Percentiles rank a stretch among this genome's conserved stretches.
Conservation (phyloP, 371 early-diverging fungal species). For the Haplosporangium sp. region DNA sequence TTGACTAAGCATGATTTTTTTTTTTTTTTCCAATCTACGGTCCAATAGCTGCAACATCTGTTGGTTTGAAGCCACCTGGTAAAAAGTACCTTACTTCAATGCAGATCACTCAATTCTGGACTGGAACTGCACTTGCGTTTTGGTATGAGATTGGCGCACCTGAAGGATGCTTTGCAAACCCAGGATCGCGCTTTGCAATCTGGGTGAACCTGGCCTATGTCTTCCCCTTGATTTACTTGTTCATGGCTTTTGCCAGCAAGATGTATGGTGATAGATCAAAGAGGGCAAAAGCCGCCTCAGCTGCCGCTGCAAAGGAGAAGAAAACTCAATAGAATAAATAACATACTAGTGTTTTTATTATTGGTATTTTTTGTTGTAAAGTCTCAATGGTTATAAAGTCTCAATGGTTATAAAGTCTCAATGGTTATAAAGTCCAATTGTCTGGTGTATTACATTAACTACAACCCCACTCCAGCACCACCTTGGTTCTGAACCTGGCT, state of each 20-base stretch:
- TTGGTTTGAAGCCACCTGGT: constrained; percentile 83
- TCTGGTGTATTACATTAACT: background rate
- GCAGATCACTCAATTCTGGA: constrained; percentile 90
- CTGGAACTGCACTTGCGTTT: constrained; percentile 76
- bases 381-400: background rate
- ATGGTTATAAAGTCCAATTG: background rate
- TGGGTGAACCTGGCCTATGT: constrained; percentile 77
- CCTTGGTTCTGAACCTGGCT: background rate
- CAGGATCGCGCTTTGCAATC: constrained; percentile 74
- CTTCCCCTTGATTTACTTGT: constrained; percentile 83
- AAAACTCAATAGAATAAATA: constrained; percentile 16
- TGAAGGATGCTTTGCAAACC: constrained; percentile 67
- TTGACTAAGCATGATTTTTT: background rate
- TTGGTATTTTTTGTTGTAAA: constrained; percentile 1
- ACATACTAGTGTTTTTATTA: background rate
- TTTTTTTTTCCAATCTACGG: background rate
- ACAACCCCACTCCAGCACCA: constrained; percentile 13
- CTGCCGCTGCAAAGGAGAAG: constrained; percentile 11
- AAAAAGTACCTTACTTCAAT: constrained; percentile 87
- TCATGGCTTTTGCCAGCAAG: constrained; percentile 78
- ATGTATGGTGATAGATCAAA: constrained; percentile 65
- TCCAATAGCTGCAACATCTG: constrained; percentile 69
- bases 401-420: background rate
- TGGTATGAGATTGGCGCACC: constrained; percentile 73
- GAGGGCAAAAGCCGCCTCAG: constrained; percentile 25